phyloP scores from a whole-genome alignment of 352 stramenopile genomes.

The Blastocystis sp. region DNA sequence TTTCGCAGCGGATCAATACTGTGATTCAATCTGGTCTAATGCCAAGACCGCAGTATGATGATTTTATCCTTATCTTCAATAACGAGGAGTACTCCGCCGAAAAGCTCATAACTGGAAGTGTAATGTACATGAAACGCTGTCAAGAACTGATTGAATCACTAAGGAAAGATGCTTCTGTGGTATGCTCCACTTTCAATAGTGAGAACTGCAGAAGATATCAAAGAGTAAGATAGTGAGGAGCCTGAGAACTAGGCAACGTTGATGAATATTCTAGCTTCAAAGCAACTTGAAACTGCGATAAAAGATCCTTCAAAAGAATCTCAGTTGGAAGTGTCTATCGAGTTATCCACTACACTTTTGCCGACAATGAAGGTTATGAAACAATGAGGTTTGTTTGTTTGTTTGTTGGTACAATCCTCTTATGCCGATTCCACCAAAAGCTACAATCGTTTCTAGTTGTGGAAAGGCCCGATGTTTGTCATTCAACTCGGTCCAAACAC shows the following conservation, averaged over 20 bases:
- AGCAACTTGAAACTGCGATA: neutral
- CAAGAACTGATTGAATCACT: neutral
- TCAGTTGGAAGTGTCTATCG: neutral
- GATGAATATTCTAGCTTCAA: slow-evolving; percentile 16
- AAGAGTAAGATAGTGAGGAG: neutral
- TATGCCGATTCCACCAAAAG: slow-evolving; percentile 41
- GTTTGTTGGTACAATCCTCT: slow-evolving; percentile 7
- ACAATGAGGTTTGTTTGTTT: slow-evolving; percentile 1
- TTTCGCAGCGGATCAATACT: neutral
- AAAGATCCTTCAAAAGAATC: too few species aligned
- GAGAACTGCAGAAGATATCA: slow-evolving; percentile 9
- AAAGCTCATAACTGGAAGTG: neutral
- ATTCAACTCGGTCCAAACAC: slow-evolving; percentile 33
- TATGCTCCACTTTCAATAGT: neutral
- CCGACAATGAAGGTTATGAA: slow-evolving; percentile 32
- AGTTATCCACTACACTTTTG: neutral
- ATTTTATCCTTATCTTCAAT: neutral
- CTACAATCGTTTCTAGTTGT: slow-evolving; percentile 8
- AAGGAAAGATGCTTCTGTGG: neutral
- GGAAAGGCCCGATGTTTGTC: slow-evolving; percentile 57
- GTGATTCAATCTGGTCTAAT: neutral
- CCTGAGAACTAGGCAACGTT: neutral
- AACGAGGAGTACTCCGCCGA: neutral
- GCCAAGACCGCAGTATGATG: neutral
- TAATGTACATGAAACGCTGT: neutral